Evolutionary conservation across 768 basidiomycete genomes (phyloP).

Genomic region (Boletus patriciae): DNA sequence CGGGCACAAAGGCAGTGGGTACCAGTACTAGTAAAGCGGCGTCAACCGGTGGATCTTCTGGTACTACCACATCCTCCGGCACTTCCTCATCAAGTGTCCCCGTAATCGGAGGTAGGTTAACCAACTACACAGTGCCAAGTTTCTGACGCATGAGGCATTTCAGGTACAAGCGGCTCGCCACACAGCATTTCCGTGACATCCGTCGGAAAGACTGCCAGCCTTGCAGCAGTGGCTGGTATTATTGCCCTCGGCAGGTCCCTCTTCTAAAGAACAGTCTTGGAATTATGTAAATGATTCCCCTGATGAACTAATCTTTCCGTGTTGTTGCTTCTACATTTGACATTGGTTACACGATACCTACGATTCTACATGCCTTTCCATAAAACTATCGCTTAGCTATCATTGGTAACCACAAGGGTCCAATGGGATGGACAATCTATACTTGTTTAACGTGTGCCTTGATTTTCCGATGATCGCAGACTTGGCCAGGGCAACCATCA

Average conservation of each 20-base stretch:
- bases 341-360: background rate
- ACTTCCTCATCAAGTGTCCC: background rate
- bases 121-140: background rate
- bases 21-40: too few species aligned
- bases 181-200: conserved; percentile 3
- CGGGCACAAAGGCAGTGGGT: background rate
- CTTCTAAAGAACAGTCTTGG: background rate
- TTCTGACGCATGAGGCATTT: background rate
- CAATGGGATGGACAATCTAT: too few species aligned
- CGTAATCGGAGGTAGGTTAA: background rate
- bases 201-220: background rate
- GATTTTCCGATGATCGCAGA: background rate
- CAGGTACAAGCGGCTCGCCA: conserved; percentile 5
- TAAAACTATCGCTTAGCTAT: too few species aligned
- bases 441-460: background rate
- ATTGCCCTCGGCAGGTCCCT: background rate
- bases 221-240: conserved; percentile 11
- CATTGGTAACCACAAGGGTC: too few species aligned
- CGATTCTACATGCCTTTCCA: too few species aligned
- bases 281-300: background rate
- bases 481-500: conserved; percentile 14
- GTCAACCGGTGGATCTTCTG: too few species aligned
- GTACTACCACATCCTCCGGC: too few species aligned
- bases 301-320: background rate
- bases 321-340: background rate